phyloP scores from a whole-genome alignment of 441 rosid species.

The Theobroma grandiflorum region DNA sequence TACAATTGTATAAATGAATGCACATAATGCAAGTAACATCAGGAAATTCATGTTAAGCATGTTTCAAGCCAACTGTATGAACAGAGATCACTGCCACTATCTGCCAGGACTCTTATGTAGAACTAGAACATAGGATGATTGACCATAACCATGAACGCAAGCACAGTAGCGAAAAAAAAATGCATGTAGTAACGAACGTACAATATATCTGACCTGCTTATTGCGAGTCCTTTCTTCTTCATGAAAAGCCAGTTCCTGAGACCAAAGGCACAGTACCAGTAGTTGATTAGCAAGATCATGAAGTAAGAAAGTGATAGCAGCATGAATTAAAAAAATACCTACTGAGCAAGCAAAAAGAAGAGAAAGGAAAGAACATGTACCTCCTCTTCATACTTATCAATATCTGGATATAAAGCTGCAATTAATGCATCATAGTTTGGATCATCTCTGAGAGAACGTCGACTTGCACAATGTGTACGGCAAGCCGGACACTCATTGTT shows the following conservation, averaged over 20 bases:
- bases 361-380: slow-evolving; percentile 43
- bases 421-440: slow-evolving; percentile 92
- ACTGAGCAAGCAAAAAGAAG: slow-evolving; percentile 12
- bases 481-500: slow-evolving; percentile 99
- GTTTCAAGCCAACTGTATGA: background rate
- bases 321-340: slow-evolving; percentile 14
- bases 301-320: background rate
- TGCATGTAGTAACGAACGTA: slow-evolving; percentile 18
- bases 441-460: slow-evolving; percentile 96
- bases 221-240: slow-evolving; percentile 74
- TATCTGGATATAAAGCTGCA: slow-evolving; percentile 81
- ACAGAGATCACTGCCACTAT: slow-evolving; percentile 20
- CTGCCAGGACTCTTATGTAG: slow-evolving; percentile 9
- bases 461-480: slow-evolving; percentile 98
- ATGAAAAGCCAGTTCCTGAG: slow-evolving; percentile 69
- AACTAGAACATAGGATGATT: slow-evolving; percentile 1
- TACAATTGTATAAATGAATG: background rate
- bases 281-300: slow-evolving; percentile 22
- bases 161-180: slow-evolving; percentile 25
- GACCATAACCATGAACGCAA: slow-evolving; percentile 23
- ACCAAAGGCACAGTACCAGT: slow-evolving; percentile 33
- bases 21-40: slow-evolving; percentile 1
- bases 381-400: slow-evolving; percentile 86
- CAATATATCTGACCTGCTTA: slow-evolving; percentile 58
- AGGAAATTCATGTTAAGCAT: background rate